Evolutionary conservation across 768 basidiomycete species (phyloP), one percentile per base, ranked within the genome.

Genomic region (Pholiota conissans): DNA sequence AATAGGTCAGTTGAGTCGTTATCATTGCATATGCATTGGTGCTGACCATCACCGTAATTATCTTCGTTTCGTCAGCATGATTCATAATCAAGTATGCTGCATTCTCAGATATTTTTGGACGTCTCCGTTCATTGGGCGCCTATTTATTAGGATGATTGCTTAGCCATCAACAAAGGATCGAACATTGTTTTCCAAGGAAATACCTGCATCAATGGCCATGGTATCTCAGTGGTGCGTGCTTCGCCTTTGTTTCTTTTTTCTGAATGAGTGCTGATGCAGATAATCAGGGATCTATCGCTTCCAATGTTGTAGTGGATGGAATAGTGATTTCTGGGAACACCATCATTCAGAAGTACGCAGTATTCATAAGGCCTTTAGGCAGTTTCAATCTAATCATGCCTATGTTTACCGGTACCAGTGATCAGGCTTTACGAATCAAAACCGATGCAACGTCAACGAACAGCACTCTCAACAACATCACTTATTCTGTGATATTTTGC

Each of bases 371-470:
- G 16, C 29, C 28, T 34, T 22, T 22, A 24, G n/a, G 46, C 18
- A n/a, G 40, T 7, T 39, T 20, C 16, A 13, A 34, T 20, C 22
- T n/a, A 16, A 18, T 3, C 28, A 26, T 32, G 18, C 24, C 45
- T 26, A 16, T 26, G 11, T 9, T 20, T 7, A 34, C 30, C 32
- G 30, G 22, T 3, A 39, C 8, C 30, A 84, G 84, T 58, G 70
- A 73, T 55, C 80, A 81, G 64, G 84, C 79, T 0, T 74, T 89
- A 45, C 82, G 86, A 42, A 87, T 89, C 71, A 89, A 87, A 71
- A 84, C 80, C 6, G 61, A 80, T 5, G 65, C 73, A 13, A 54
- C 59, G 46, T 78, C 86, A 8, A 78, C 74, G 3, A 74, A 73
- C 45, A 79, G 80, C 47, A 73, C 67, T 5, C 83, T 88, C 7